Evolutionary conservation across 768 basidiomycete genomes (phyloP).

Genomic region (Leccinum rimulosum): DNA sequence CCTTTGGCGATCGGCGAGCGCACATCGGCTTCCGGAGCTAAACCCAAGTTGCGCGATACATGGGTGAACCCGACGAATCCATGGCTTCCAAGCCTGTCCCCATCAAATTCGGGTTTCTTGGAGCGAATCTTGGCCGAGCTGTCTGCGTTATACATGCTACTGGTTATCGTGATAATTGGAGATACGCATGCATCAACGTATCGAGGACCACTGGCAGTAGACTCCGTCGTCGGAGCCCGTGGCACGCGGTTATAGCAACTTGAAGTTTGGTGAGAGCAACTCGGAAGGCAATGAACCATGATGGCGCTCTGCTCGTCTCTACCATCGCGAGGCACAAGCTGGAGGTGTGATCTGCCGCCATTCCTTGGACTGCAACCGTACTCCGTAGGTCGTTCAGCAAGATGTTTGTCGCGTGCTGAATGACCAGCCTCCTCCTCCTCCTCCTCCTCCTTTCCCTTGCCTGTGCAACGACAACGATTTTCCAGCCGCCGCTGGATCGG

Average conservation of each 20-base stretch:
- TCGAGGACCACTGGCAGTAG: constrained; percentile 2
- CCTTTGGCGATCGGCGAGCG: constrained; percentile 29
- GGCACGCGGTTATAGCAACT: constrained; percentile 2
- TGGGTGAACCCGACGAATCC: constrained; percentile 13
- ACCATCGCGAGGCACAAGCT: constrained; percentile 18
- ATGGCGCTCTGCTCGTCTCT: constrained; percentile 11
- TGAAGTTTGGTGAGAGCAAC: constrained; percentile 19
- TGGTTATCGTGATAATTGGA: constrained; percentile 17
- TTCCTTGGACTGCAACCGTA: constrained; percentile 1
- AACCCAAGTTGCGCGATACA: constrained; percentile 5
- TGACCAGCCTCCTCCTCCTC: neutral
- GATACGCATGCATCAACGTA: constrained; percentile 30
- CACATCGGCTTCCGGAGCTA: constrained; percentile 21
- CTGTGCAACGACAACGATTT: neutral
- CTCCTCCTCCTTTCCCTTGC: constrained; percentile 4
- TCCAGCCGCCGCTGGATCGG: neutral
- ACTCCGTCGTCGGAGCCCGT: neutral
- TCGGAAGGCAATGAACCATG: constrained; percentile 17
- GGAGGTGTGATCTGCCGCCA: constrained; percentile 21
- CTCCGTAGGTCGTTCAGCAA: constrained; percentile 1
- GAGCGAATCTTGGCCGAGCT: neutral
- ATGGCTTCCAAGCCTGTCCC: neutral
- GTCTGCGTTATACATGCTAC: neutral
- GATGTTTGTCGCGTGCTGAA: neutral
- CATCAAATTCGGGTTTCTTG: neutral